A percentile compares a stretch with the other conserved stretches of the same genome.
Conservation (phyloP, 495 filamentous ascomycete genomes). For the Penicillium malachiteum region DNA sequence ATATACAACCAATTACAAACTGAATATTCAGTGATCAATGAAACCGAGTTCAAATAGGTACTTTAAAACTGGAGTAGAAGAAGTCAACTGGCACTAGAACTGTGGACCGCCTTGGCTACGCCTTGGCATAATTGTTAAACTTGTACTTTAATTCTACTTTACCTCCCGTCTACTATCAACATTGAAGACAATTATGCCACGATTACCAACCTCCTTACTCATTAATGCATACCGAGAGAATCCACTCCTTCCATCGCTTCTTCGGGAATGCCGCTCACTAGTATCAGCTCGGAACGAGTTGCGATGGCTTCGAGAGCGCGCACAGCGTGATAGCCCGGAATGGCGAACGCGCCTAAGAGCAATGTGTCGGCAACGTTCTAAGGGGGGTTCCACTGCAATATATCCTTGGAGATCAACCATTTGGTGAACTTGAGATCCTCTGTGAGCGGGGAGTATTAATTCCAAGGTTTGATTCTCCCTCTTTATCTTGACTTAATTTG, state of each 20-base stretch:
- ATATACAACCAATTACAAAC: background rate
- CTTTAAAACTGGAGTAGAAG: too few relatives aligned
- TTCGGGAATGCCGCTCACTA: conserved; percentile 68
- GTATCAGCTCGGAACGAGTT: conserved; percentile 72
- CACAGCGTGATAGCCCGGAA: conserved; percentile 24
- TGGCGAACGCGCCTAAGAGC: conserved; percentile 38
- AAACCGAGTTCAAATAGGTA: too few relatives aligned
- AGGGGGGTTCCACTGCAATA: conserved; percentile 83
- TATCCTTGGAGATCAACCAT: conserved; percentile 83
- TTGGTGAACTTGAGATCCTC: conserved; percentile 77
- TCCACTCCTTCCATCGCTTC: conserved; percentile 62
- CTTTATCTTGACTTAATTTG: background rate
- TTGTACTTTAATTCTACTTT: conserved; percentile 32
- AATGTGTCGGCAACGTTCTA: conserved; percentile 58
- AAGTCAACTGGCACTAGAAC: background rate
- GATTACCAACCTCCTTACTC: conserved; percentile 61
- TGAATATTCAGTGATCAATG: too few relatives aligned
- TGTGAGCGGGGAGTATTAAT: conserved; percentile 79
- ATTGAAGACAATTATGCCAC: conserved; percentile 75
- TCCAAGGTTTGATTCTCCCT: conserved; percentile 57
- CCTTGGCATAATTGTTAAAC: conserved; percentile 1
- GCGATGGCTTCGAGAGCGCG: conserved; percentile 78
- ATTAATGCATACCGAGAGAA: conserved; percentile 54
- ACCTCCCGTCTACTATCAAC: too few relatives aligned
- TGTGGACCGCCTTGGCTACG: background rate